Conservation (phyloP, 495 filamentous ascomycete species). For the Neurospora sp. region DNA sequence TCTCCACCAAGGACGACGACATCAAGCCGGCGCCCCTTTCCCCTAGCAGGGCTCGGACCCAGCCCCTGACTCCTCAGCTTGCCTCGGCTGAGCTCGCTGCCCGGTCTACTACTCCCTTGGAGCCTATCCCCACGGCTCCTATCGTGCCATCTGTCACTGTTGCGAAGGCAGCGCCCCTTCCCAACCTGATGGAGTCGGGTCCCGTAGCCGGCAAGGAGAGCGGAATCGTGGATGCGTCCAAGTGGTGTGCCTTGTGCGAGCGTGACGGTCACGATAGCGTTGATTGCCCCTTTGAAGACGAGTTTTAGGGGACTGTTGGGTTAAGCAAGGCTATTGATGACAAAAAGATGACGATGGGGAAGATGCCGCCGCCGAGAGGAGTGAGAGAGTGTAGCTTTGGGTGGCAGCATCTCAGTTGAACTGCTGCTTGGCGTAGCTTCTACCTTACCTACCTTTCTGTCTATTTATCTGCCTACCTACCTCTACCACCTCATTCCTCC, state of each 20-base stretch:
- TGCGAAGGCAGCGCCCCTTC: conserved; percentile 27
- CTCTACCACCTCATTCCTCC: not conserved
- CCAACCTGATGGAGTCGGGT: conserved; percentile 55
- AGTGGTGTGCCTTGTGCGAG: conserved; percentile 98
- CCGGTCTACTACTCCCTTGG: not conserved
- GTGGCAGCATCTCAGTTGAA: not conserved
- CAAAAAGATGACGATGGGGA: not conserved
- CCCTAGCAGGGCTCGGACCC: conserved; percentile 32
- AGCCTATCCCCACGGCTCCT: not conserved
- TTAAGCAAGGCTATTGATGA: not conserved
- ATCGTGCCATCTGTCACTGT: not conserved
- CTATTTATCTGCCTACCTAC: not conserved
- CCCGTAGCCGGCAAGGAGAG: conserved; percentile 75
- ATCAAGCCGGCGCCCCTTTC: conserved; percentile 42
- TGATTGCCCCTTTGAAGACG: conserved; percentile 89
- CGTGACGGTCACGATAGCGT: conserved; percentile 92
- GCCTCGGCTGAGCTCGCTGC: conserved; percentile 25
- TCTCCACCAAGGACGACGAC: conserved; percentile 21
- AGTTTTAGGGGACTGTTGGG: conserved; percentile 32
- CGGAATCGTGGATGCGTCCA: conserved; percentile 65
- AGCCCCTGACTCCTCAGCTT: conserved; percentile 41
- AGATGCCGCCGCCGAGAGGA: not conserved
- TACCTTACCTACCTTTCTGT: not conserved
- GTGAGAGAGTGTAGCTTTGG: not conserved
- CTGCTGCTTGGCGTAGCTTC: not conserved